Evolutionary conservation across 805 yeast genomes (phyloP).

Genomic region (Candida pini): DNA sequence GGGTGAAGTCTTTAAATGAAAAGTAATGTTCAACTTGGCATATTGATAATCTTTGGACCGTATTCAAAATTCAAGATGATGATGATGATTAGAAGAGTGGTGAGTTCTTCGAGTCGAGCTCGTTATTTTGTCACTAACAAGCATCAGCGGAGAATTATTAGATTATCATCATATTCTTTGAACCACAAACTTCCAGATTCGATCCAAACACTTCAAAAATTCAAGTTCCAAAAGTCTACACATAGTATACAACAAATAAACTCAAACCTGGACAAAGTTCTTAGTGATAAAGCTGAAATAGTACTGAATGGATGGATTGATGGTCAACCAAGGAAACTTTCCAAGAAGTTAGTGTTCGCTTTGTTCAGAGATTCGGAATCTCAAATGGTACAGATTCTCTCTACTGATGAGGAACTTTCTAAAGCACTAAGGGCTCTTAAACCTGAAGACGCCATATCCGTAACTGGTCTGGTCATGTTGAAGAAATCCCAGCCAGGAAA

Average conservation of each 20-base stretch:
- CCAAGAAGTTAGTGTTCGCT: slow-evolving; percentile 64
- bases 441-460: slow-evolving; percentile 70
- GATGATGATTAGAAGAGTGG: too few relatives aligned
- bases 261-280: slow-evolving; percentile 1
- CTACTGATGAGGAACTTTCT: slow-evolving; percentile 33
- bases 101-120: too few relatives aligned
- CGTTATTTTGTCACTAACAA: too few relatives aligned
- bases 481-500: slow-evolving; percentile 24
- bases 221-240: slow-evolving; percentile 24
- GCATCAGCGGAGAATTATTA: too few relatives aligned
- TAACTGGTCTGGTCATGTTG: slow-evolving; percentile 48
- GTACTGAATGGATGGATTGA: slow-evolving; percentile 82
- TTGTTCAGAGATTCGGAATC: slow-evolving; percentile 72
- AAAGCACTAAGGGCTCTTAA: slow-evolving; percentile 39
- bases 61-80: too few relatives aligned
- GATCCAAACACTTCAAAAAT: slow-evolving; percentile 18
- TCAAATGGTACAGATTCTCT: slow-evolving; percentile 52
- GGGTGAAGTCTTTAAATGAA: too few relatives aligned
- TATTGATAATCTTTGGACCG: too few relatives aligned
- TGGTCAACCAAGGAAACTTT: slow-evolving; percentile 62
- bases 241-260: slow-evolving; percentile 22
- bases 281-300: slow-evolving; percentile 25
- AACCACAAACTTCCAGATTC: slow-evolving; percentile 20
- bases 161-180: too few relatives aligned
- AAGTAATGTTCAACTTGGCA: too few relatives aligned